These are phyloP conservation scores for Xerocomus brunneocitrinus DNA, from an alignment of 768 basidiomycete species.

Conservation along the genomic window DNA sequence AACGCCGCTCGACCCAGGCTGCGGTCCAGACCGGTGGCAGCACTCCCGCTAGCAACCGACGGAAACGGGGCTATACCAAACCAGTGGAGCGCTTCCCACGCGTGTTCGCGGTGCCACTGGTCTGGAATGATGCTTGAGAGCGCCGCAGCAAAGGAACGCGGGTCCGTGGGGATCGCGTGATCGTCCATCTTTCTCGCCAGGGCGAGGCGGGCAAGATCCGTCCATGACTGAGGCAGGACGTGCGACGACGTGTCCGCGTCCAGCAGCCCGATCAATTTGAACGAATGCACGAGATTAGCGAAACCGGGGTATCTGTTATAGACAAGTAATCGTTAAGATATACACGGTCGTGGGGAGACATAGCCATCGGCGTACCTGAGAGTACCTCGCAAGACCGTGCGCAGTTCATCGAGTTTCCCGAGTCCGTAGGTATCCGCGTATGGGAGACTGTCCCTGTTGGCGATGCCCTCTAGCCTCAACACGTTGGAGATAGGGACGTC, in stretches of 20 bases:
- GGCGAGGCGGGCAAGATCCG: constrained; percentile 35
- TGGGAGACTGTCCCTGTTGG: constrained; percentile 76
- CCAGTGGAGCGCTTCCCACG: constrained; percentile 45
- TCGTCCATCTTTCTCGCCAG: constrained; percentile 26
- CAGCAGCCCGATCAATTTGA: constrained; percentile 68
- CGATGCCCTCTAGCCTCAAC: constrained; percentile 72
- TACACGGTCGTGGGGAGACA: background rate
- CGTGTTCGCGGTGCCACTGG: constrained; percentile 18
- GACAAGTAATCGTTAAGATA: background rate
- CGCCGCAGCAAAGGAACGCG: constrained; percentile 32
- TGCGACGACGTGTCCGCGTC: constrained; percentile 28
- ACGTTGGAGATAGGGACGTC: constrained; percentile 61
- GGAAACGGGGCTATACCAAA: constrained; percentile 3
- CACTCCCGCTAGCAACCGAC: background rate
- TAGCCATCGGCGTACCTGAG: constrained; percentile 47
- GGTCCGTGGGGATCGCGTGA: constrained; percentile 26
- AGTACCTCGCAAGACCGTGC: constrained; percentile 80
- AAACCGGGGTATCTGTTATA: constrained; percentile 77
- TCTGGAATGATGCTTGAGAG: constrained; percentile 21
- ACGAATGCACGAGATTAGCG: constrained; percentile 63
- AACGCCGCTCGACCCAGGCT: too few relatives aligned
- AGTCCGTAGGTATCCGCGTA: constrained; percentile 69
- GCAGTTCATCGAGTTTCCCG: constrained; percentile 36
- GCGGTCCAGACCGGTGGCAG: background rate
- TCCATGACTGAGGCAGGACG: constrained; percentile 27